phyloP scores from a whole-genome alignment of 2,329 filamentous ascomycete species.

The Talaromyces sp. region DNA sequence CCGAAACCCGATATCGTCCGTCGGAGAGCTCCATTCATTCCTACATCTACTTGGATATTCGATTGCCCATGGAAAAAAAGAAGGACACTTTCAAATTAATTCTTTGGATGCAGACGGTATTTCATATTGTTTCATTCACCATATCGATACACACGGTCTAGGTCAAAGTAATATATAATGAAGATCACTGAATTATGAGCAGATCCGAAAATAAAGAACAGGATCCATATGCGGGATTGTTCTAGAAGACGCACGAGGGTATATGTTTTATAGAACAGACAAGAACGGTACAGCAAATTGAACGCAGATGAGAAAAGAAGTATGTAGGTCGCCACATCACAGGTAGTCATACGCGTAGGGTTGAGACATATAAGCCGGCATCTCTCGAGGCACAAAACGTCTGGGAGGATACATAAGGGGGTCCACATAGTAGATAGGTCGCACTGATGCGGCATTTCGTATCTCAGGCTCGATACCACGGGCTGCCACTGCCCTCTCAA shows the following conservation, averaged over 20 bases:
- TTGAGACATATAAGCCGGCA: constrained; percentile 14
- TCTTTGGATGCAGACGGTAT: neutral
- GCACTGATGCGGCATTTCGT: neutral
- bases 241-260: neutral
- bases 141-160: neutral
- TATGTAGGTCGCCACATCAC: neutral
- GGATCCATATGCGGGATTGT: neutral
- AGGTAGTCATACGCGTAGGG: constrained; percentile 13
- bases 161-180: neutral
- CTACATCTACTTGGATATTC: neutral
- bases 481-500: neutral
- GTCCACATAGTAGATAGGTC: constrained; percentile 15
- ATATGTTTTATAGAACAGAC: neutral
- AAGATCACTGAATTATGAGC: neutral
- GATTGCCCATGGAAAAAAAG: neutral
- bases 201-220: neutral
- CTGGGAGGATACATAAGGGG: constrained; percentile 23
- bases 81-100: neutral
- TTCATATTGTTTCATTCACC: neutral
- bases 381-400: constrained; percentile 17
- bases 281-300: neutral
- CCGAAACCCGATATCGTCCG: constrained; percentile 11
- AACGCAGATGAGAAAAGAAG: neutral
- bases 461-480: constrained; percentile 3
- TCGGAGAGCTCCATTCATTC: neutral